Evolutionary conservation across 164 flowering plant species (phyloP).

Genomic region (Dillenia suffruticosa): DNA sequence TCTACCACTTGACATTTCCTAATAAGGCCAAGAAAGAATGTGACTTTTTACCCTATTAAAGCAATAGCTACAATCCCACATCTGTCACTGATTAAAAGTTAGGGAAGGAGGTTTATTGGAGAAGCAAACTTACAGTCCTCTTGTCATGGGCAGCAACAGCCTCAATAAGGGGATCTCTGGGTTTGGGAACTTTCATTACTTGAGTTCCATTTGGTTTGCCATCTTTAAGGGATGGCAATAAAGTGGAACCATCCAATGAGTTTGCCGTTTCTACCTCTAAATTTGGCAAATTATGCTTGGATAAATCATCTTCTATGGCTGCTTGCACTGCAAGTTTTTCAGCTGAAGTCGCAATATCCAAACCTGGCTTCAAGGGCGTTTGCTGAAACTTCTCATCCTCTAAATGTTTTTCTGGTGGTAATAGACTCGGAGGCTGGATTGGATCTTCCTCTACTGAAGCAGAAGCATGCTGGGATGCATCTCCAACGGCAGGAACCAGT

Average conservation of each 20-base stretch:
- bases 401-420: slow-evolving; percentile 9
- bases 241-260: slow-evolving; percentile 16
- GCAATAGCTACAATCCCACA: no score
- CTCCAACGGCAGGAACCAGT: slow-evolving; percentile 11
- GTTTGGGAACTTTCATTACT: slow-evolving; percentile 44
- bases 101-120: no score
- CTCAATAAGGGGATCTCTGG: slow-evolving; percentile 78
- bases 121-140: slow-evolving; percentile 54
- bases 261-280: slow-evolving; percentile 25
- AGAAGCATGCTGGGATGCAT: slow-evolving; percentile 7
- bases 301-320: slow-evolving; percentile 15
- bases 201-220: slow-evolving; percentile 34
- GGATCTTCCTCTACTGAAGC: slow-evolving; percentile 5
- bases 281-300: slow-evolving; percentile 12
- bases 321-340: slow-evolving; percentile 10
- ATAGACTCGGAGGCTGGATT: slow-evolving; percentile 9
- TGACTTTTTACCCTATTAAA: no score
- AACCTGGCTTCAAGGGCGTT: slow-evolving; percentile 12
- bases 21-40: no score
- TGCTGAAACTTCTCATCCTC: slow-evolving; percentile 21
- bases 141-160: slow-evolving; percentile 84
- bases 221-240: slow-evolving; percentile 24
- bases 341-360: slow-evolving; percentile 7
- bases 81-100: no score
- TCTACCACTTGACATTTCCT: no score